Evolutionary conservation across 2,329 filamentous ascomycete species (phyloP).

Genomic region (Nothophoma quercina): DNA sequence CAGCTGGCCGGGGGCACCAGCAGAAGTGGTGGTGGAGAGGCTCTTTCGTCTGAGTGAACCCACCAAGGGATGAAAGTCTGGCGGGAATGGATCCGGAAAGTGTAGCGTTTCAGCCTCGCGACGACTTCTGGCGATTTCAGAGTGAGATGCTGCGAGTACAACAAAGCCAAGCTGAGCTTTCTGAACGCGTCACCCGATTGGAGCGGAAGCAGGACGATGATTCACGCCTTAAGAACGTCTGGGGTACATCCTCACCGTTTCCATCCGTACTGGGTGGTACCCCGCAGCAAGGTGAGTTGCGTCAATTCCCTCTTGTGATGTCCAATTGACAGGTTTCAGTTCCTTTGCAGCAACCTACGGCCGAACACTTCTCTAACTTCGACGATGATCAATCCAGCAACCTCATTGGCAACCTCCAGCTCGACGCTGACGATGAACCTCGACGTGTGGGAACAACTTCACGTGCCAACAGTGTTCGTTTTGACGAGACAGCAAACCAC

Average conservation of each 20-base stretch:
- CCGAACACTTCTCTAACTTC: constrained; percentile 87
- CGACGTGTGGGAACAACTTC: constrained; percentile 86
- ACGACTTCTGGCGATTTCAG: constrained; percentile 71
- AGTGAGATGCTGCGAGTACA: constrained; percentile 69
- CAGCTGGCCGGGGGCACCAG: constrained; percentile 20
- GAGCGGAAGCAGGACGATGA: constrained; percentile 70
- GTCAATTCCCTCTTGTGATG: not conserved
- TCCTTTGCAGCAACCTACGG: constrained; percentile 78
- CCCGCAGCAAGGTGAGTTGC: constrained; percentile 80
- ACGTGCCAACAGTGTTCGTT: constrained; percentile 94
- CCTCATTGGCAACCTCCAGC: constrained; percentile 79
- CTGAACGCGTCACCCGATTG: constrained; percentile 66
- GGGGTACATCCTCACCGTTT: constrained; percentile 85
- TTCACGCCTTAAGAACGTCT: constrained; percentile 79
- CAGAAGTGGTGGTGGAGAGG: constrained; percentile 22
- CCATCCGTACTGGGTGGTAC: constrained; percentile 84
- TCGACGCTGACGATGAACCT: constrained; percentile 87
- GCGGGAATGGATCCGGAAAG: constrained; percentile 68
- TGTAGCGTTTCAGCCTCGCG: constrained; percentile 67
- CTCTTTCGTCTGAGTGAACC: constrained; percentile 31
- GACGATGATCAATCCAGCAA: constrained; percentile 87
- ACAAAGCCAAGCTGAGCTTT: constrained; percentile 66
- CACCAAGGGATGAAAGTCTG: constrained; percentile 42
- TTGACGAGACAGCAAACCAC: constrained; percentile 94
- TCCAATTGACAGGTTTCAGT: constrained; percentile 60